These are phyloP conservation scores for Phlebopus sp. DNA, from an alignment of 1,284 basidiomycete genomes.

Conservation along the genomic window DNA sequence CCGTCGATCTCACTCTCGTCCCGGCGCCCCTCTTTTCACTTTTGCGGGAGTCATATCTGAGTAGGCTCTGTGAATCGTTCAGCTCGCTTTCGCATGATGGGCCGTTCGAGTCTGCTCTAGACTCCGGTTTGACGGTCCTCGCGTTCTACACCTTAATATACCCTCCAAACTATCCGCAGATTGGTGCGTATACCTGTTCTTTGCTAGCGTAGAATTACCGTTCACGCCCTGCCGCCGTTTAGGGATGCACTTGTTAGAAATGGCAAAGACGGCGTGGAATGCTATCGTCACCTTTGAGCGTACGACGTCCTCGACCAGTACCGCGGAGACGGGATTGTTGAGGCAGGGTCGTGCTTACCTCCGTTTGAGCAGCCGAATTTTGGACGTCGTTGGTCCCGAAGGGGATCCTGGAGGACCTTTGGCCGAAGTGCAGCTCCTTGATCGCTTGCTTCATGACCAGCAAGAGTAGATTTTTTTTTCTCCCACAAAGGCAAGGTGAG, in stretches of 20 bases:
- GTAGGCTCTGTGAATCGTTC: slow-evolving; percentile 58
- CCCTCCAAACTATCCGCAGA: slow-evolving; percentile 71
- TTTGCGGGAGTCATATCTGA: slow-evolving; percentile 58
- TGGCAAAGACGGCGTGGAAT: slow-evolving; percentile 76
- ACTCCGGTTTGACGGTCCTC: slow-evolving; percentile 53
- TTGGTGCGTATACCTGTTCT: slow-evolving; percentile 45
- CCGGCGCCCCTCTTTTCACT: slow-evolving; percentile 41
- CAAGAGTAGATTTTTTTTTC: background rate
- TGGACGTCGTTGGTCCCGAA: slow-evolving; percentile 51
- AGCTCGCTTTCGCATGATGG: slow-evolving; percentile 65
- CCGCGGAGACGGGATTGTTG: slow-evolving; percentile 11
- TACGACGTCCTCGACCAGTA: background rate
- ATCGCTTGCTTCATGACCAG: slow-evolving; percentile 26
- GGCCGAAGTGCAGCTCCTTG: slow-evolving; percentile 47
- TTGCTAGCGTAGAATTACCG: background rate
- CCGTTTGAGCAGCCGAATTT: slow-evolving; percentile 39
- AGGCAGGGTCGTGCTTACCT: slow-evolving; percentile 36
- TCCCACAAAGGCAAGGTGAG: background rate
- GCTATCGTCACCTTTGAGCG: slow-evolving; percentile 33
- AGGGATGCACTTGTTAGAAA: slow-evolving; percentile 74
- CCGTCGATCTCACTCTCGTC: slow-evolving; percentile 33
- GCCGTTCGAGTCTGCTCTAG: slow-evolving; percentile 48
- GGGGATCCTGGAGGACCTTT: slow-evolving; percentile 61
- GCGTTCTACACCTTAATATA: slow-evolving; percentile 67
- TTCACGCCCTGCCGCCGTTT: background rate